Evolutionary conservation across 1,284 basidiomycete species (phyloP).

Genomic region (Sporisorium reilianum): DNA sequence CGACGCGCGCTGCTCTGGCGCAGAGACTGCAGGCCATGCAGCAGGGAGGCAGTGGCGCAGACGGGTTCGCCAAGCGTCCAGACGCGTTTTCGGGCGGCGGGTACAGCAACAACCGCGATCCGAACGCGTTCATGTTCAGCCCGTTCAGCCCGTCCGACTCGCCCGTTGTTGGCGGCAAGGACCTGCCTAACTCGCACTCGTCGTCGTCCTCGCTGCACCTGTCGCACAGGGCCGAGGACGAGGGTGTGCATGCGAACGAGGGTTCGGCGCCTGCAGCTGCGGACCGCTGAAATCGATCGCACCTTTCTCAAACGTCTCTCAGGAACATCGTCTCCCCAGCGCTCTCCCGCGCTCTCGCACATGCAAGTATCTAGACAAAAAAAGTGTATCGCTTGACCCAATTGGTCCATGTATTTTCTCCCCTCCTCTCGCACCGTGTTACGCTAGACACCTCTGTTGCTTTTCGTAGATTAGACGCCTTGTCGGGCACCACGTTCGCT

Average conservation of each 20-base stretch:
- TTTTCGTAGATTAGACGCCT: too few relatives aligned
- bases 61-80: conserved; percentile 15
- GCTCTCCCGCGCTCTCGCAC: too few relatives aligned
- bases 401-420: too few relatives aligned
- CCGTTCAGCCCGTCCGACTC: conserved; percentile 57
- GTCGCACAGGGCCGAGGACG: conserved; percentile 23
- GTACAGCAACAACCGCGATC: conserved; percentile 44
- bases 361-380: too few relatives aligned
- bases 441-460: neutral
- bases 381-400: too few relatives aligned
- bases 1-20: conserved; percentile 20
- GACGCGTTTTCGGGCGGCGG: conserved; percentile 29
- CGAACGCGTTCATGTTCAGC: conserved; percentile 53
- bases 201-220: conserved; percentile 25
- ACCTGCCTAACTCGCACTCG: conserved; percentile 33
- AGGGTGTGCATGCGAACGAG: conserved; percentile 4
- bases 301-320: too few relatives aligned
- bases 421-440: too few relatives aligned
- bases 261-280: neutral
- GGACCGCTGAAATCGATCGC: conserved; percentile 5
- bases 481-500: too few relatives aligned
- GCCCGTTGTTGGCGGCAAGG: conserved; percentile 46
- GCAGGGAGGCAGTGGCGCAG: neutral
- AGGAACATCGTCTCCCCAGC: too few relatives aligned
- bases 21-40: conserved; percentile 29